phyloP scores from a whole-genome alignment of 2,329 filamentous ascomycete species.

The Calycina marina region DNA sequence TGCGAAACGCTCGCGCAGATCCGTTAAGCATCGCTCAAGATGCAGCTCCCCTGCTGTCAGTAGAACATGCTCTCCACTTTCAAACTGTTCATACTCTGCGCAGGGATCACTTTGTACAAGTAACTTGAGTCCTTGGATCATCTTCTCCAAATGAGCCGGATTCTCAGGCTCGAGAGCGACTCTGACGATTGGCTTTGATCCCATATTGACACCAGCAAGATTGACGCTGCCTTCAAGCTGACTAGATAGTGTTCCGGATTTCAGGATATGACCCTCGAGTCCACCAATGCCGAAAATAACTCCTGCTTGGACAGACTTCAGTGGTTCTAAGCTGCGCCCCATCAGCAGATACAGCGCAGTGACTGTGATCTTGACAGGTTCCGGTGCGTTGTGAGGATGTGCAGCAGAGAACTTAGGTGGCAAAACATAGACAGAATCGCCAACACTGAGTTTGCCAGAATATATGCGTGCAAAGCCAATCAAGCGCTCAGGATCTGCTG shows the following conservation, averaged over 20 bases:
- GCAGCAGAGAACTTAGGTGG: conserved; percentile 86
- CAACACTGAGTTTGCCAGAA: conserved; percentile 77
- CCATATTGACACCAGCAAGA: conserved; percentile 69
- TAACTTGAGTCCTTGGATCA: conserved; percentile 76
- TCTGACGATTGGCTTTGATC: conserved; percentile 80
- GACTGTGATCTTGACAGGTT: conserved; percentile 70
- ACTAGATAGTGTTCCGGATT: conserved; percentile 87
- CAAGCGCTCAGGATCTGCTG: conserved; percentile 67
- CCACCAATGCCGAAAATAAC: conserved; percentile 93
- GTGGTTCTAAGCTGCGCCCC: conserved; percentile 74
- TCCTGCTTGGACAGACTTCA: conserved; percentile 76
- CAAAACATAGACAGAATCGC: conserved; percentile 81
- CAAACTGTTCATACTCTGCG: conserved; percentile 85
- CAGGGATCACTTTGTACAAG: conserved; percentile 93
- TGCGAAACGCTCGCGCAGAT: conserved; percentile 83
- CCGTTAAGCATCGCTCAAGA: conserved; percentile 83
- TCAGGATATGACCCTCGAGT: conserved; percentile 83
- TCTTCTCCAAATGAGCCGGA: conserved; percentile 81
- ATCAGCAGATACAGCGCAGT: conserved; percentile 89
- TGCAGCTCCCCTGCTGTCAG: conserved; percentile 89
- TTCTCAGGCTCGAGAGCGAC: conserved; percentile 90
- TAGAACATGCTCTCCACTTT: conserved; percentile 88
- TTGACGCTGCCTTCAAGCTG: conserved; percentile 78
- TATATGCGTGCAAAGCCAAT: conserved; percentile 92
- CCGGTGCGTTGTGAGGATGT: conserved; percentile 53